Evolutionary conservation across 176 grass and related monocot species (phyloP).

Genomic region (Bothriochloa decipiens): DNA sequence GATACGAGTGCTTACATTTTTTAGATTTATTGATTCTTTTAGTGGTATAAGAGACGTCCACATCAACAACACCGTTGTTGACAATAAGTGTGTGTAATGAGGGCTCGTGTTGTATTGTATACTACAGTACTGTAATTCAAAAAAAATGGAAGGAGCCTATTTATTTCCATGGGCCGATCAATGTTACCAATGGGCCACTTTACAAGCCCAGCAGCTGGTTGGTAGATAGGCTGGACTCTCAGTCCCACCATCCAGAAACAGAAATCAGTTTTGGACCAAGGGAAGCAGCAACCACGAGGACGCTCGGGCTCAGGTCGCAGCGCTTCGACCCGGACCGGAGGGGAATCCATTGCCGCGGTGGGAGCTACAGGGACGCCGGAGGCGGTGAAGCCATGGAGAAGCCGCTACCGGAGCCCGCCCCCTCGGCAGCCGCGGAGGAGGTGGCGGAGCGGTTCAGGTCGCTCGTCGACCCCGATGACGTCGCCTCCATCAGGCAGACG

Average conservation of each 20-base stretch:
- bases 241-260: not conserved
- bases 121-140: no score
- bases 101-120: not conserved
- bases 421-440: conserved; percentile 65
- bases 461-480: conserved; percentile 55
- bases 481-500: conserved; percentile 59
- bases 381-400: conserved; percentile 36
- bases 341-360: not conserved
- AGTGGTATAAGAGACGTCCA: not conserved
- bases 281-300: not conserved
- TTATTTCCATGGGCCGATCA: not conserved
- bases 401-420: conserved; percentile 38
- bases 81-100: no score
- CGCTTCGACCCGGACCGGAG: not conserved
- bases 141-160: not conserved
- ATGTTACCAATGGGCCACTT: not conserved
- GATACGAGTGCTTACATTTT: no score
- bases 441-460: conserved; percentile 62
- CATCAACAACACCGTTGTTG: accelerated
- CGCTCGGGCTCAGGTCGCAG: not conserved
- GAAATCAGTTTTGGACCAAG: not conserved
- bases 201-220: not conserved
- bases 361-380: not conserved
- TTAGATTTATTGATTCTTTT: no score
- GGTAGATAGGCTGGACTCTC: not conserved